Evolutionary conservation across 1,139 yeast genomes (phyloP), one percentile per base, ranked within the genome.

Genomic region (Citeromyces siamensis): DNA sequence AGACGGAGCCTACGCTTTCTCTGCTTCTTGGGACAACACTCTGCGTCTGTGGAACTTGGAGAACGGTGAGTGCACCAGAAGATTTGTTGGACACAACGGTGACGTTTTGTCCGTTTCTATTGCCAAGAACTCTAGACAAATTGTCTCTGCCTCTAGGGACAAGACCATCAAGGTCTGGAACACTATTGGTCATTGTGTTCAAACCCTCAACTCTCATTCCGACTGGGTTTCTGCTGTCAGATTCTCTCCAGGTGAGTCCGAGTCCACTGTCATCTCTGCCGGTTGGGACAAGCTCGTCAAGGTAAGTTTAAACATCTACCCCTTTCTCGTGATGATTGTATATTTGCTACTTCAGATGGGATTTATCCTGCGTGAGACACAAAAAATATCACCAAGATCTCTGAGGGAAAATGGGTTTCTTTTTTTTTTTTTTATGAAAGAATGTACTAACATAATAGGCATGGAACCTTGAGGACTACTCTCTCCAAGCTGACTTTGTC

Each of bases 141-240:
- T 90, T 61, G 95, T 88, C 52, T 88, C 98, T 66, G 94, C 95
- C 68, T 88, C 97, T 56, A 88, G 98, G 72, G 98, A 90, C 71
- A 84, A 85, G 78, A 83, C 97, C 68, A 88, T 90, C 70, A 88
- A 85, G 78, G 88, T 90, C 71, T 90, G 98, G 98, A 88, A 93
- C 82, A 85, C 95, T 71, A 75, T 86, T 62, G 99, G 98, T 76
- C 86, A 84, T 66, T 86, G 95, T 78, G 80, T 84, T 77, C 80
- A 82, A 71, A 85, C 96, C 59, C 80, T 88, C 69, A 65, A 73
- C 56, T 93, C 94, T 57, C 98, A 90, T 94, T 62, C 76, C 63
- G 99, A 90, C 85, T 90, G 99, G 99, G 96, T 88, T 59, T 84
- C 96, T 49, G 77, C 94, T 57, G 98, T 88, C 59, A 84, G 95